Evolutionary conservation across 345 rosid species (phyloP).

Genomic region (Brassica napus): DNA sequence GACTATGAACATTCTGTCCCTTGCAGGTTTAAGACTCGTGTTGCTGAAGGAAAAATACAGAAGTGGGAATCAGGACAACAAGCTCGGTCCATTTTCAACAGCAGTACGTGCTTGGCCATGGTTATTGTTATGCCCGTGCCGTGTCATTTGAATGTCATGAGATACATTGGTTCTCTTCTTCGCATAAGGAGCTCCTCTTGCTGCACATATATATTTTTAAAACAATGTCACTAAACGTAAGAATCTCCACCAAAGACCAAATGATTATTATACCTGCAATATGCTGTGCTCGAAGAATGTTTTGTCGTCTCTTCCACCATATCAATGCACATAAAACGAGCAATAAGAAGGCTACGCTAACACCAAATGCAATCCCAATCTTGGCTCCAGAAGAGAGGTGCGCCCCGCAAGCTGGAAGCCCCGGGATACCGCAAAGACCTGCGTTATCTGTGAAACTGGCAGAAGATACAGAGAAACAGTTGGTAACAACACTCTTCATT

Average conservation of each 20-base stretch:
- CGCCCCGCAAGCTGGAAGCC: slow-evolving; percentile 77
- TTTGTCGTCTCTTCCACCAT: slow-evolving; percentile 92
- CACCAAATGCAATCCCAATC: slow-evolving; percentile 76
- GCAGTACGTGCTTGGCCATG: slow-evolving; percentile 73
- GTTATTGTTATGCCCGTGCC: slow-evolving; percentile 47
- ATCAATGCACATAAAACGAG: slow-evolving; percentile 58
- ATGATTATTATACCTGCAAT: slow-evolving; percentile 58
- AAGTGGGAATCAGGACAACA: slow-evolving; percentile 53
- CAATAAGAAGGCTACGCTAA: slow-evolving; percentile 51
- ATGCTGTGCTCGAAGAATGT: slow-evolving; percentile 83
- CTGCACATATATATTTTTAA: slow-evolving; percentile 40
- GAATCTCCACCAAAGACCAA: background rate
- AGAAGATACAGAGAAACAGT: slow-evolving; percentile 32
- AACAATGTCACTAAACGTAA: background rate
- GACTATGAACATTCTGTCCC: slow-evolving; percentile 18
- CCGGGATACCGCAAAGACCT: slow-evolving; percentile 97
- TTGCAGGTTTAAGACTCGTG: slow-evolving; percentile 2
- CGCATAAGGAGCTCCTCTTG: slow-evolving; percentile 98
- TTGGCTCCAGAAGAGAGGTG: slow-evolving; percentile 80
- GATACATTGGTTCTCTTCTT: slow-evolving; percentile 79
- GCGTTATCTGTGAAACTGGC: slow-evolving; percentile 94
- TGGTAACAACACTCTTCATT: background rate
- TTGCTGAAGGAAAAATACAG: background rate
- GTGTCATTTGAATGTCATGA: slow-evolving; percentile 81
- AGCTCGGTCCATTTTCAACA: slow-evolving; percentile 74